phyloP scores from a whole-genome alignment of 805 yeast species.

The Starmerella gropengiesseri region DNA sequence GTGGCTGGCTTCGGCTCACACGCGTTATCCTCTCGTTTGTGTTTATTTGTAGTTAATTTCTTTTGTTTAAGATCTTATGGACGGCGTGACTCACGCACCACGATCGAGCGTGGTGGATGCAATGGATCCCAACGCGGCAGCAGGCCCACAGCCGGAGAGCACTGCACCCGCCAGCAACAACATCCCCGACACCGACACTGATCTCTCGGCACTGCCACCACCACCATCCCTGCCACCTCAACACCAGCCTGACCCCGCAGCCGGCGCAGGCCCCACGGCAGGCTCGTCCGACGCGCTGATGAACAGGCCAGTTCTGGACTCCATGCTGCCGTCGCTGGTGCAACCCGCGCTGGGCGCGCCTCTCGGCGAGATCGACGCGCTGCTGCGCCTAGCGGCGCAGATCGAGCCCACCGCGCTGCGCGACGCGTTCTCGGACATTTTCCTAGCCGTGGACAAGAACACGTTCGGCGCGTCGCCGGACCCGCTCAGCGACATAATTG shows the following conservation, averaged over 20 bases:
- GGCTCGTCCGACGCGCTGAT: not conserved
- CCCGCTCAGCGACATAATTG: constrained; percentile 15
- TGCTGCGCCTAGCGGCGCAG: not conserved
- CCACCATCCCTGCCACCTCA: too few species aligned
- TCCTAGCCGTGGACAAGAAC: constrained; percentile 15
- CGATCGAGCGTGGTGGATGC: constrained; percentile 1
- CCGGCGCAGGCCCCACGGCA: not conserved
- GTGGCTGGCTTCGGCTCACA: constrained; percentile 1
- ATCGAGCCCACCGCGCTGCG: not conserved
- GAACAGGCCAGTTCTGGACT: not conserved
- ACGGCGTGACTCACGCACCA: constrained; percentile 7
- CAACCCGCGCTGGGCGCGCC: not conserved
- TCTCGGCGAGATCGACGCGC: constrained; percentile 3
- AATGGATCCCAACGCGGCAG: too few species aligned
- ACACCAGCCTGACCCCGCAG: too few species aligned
- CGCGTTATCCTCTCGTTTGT: constrained; percentile 5
- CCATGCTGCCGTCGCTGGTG: constrained; percentile 2
- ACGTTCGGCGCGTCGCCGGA: constrained; percentile 16
- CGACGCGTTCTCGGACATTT: constrained; percentile 4
- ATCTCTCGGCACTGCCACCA: too few species aligned
- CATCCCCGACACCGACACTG: too few species aligned
- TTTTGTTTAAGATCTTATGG: constrained; percentile 8
- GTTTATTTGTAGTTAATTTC: constrained; percentile 12
- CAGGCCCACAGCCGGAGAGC: too few species aligned
- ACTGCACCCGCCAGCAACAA: too few species aligned